A percentile compares a stretch with the other conserved stretches of the same genome.
Evolutionary conservation across 2,329 filamentous ascomycete species (phyloP).

Genomic region (Penicillium sclerotiorum): DNA sequence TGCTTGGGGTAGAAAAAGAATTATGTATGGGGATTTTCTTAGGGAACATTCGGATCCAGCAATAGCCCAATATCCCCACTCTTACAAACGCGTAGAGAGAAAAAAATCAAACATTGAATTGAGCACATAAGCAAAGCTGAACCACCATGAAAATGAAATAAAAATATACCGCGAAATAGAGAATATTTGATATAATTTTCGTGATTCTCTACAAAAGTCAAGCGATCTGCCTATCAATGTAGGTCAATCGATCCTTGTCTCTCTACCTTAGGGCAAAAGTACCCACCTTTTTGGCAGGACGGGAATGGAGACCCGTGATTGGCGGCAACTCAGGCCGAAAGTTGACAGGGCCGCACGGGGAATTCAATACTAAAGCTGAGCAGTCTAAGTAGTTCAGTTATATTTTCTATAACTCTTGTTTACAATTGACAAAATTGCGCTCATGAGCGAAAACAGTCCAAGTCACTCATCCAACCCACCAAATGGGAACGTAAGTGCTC

Average conservation of each 20-base stretch:
- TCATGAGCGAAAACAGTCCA: slow-evolving; percentile 19
- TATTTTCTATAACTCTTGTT: neutral
- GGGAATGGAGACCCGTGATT: slow-evolving; percentile 17
- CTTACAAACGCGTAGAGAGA: neutral
- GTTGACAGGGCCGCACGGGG: slow-evolving; percentile 15
- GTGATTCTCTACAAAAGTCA: neutral
- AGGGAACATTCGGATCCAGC: neutral
- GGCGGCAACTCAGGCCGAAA: slow-evolving; percentile 21
- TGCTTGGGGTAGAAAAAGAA: neutral
- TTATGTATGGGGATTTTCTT: neutral
- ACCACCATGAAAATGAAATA: neutral
- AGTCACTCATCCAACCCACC: slow-evolving; percentile 11
- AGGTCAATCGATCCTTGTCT: neutral
- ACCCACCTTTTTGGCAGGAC: slow-evolving; percentile 17
- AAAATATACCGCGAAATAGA: neutral
- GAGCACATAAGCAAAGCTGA: neutral
- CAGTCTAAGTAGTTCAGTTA: slow-evolving; percentile 1
- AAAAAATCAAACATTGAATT: neutral
- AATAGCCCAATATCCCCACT: neutral
- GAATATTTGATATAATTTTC: neutral
- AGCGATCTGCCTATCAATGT: neutral
- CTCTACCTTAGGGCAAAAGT: slow-evolving; percentile 2
- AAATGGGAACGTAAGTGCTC: slow-evolving; percentile 6
- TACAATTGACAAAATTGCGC: slow-evolving; percentile 5
- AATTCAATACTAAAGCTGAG: slow-evolving; percentile 1